Percentiles rank a stretch among this genome's conserved stretches.
Conservation (phyloP, 1,284 basidiomycete genomes). For the Athelia sp. region DNA sequence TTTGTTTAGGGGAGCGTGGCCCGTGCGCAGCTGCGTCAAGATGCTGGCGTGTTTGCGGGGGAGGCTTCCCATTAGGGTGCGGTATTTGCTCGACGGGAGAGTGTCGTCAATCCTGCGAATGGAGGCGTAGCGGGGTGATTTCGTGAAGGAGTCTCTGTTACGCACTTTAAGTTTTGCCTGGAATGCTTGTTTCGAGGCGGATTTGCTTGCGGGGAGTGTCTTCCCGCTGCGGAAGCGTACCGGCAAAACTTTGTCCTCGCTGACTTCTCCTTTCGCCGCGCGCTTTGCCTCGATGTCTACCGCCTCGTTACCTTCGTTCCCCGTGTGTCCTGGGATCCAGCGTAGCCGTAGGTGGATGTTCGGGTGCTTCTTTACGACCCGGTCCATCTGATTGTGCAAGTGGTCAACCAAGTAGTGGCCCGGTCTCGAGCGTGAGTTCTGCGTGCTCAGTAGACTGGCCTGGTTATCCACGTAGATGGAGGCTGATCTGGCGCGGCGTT, state of each 20-base stretch:
- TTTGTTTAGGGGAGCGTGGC: no score
- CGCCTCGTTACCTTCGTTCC: conserved; percentile 5
- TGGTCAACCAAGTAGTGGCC: not conserved
- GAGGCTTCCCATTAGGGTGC: not conserved
- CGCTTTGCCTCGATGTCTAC: conserved; percentile 9
- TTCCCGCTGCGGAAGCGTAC: not conserved
- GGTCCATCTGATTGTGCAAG: not conserved
- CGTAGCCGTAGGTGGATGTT: not conserved
- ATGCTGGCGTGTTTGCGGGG: conserved; percentile 10
- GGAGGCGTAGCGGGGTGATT: not conserved
- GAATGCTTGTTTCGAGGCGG: not conserved
- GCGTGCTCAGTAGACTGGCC: not conserved
- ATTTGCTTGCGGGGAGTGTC: not conserved
- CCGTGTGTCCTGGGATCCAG: not conserved
- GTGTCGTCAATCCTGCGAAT: not conserved
- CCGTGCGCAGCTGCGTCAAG: conserved; percentile 11
- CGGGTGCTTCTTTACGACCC: not conserved
- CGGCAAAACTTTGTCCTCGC: not conserved
- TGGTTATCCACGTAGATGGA: not conserved
- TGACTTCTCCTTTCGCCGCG: not conserved
- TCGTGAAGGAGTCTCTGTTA: not conserved
- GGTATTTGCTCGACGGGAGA: conserved; percentile 2
- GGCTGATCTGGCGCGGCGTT: not conserved
- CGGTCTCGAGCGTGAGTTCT: not conserved
- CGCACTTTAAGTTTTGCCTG: not conserved